phyloP scores from a whole-genome alignment of 2,329 filamentous ascomycete genomes.

The Ceratocystis albifundus region DNA sequence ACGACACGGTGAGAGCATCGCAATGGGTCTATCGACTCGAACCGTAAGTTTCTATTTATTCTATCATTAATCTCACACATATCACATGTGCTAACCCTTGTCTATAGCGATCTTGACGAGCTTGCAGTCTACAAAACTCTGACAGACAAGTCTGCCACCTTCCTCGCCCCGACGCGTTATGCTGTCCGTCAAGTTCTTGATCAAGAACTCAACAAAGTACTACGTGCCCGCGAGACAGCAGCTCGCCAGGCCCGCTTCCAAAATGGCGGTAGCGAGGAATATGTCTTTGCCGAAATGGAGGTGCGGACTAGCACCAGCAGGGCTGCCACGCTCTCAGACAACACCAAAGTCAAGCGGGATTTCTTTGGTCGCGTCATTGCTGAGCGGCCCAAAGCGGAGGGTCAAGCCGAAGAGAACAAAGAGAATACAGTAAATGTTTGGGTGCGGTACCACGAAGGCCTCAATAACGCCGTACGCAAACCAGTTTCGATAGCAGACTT shows the following conservation, averaged over 20 bases:
- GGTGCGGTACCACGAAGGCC: conserved; percentile 82
- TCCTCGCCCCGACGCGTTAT: conserved; percentile 67
- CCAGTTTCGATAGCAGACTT: conserved; percentile 73
- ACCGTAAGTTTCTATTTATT: conserved; percentile 48
- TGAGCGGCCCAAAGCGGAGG: conserved; percentile 30
- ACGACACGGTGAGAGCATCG: conserved; percentile 49
- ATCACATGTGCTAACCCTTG: conserved; percentile 22
- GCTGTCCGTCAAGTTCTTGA: conserved; percentile 88
- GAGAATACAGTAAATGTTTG: conserved; percentile 52
- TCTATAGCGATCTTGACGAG: conserved; percentile 55
- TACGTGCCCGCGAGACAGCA: conserved; percentile 52
- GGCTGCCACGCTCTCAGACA: conserved; percentile 27
- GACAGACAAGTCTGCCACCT: conserved; percentile 40
- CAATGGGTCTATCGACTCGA: conserved; percentile 90
- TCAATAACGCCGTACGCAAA: conserved; percentile 85
- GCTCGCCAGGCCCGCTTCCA: conserved; percentile 54
- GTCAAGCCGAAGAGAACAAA: conserved; percentile 29
- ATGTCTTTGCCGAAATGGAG: conserved; percentile 31
- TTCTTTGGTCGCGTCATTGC: conserved; percentile 69
- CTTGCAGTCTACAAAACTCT: conserved; percentile 64
- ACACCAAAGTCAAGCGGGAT: conserved; percentile 51
- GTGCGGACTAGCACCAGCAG: not conserved
- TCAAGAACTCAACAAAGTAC: conserved; percentile 71
- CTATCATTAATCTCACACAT: not conserved
- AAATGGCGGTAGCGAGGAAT: conserved; percentile 39